phyloP scores from a whole-genome alignment of 2,329 filamentous ascomycete genomes.

The Arthrinium phaeospermum region DNA sequence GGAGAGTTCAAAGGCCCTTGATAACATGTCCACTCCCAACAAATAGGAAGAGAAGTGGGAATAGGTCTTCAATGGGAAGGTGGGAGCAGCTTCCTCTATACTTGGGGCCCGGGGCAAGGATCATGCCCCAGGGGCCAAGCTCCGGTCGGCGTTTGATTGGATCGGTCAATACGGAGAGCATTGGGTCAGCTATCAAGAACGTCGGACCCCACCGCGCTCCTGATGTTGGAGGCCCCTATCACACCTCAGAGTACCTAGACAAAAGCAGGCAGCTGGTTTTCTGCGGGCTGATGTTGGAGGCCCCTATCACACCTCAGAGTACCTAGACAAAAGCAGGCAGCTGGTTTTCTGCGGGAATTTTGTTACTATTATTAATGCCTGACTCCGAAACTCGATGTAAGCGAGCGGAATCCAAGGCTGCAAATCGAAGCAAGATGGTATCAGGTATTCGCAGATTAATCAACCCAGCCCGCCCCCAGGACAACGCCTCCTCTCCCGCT shows the following conservation, averaged over 20 bases:
- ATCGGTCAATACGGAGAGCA: neutral
- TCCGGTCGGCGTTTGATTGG: neutral
- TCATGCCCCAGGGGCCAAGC: neutral
- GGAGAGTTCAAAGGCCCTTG: neutral
- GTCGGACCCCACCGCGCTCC: conserved; percentile 1
- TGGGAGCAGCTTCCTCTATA: neutral
- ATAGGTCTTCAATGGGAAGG: neutral
- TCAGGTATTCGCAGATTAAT: neutral
- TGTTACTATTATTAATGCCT: too few relatives aligned
- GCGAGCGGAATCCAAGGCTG: neutral
- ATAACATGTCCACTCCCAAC: neutral
- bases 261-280: neutral
- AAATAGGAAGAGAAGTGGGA: neutral
- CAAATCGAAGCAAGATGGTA: neutral
- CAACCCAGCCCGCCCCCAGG: neutral
- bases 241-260: neutral
- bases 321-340: neutral
- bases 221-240: neutral
- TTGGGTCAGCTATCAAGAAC: neutral
- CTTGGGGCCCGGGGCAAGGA: neutral
- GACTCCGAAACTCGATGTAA: neutral
- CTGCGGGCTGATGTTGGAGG: neutral
- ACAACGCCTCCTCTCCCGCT: neutral
- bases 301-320: neutral
- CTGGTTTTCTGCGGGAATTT: neutral